A percentile compares a stretch with the other conserved stretches of the same genome.
phyloP scores from a whole-genome alignment of 495 filamentous ascomycete genomes.

The Neurospora intermedia region DNA sequence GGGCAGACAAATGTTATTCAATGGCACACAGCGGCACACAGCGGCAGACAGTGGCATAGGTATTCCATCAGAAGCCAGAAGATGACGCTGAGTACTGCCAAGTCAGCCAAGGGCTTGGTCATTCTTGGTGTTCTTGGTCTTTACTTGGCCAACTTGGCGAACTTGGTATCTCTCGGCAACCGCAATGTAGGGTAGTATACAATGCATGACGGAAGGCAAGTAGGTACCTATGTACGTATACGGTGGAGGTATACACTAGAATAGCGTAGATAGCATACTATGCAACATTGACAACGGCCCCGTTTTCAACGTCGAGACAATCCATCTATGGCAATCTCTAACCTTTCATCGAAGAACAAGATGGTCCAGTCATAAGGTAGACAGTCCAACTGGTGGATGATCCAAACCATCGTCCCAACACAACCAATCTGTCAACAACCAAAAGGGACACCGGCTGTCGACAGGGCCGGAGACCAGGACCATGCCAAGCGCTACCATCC shows the following conservation, averaged over 20 bases:
- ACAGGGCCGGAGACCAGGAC: neutral
- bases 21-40: neutral
- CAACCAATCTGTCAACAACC: neutral
- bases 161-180: neutral
- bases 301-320: neutral
- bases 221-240: neutral
- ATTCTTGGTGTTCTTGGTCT: neutral
- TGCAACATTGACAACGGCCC: neutral
- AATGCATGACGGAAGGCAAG: neutral
- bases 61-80: neutral
- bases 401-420: neutral
- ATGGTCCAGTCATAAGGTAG: neutral
- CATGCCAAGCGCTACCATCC: neutral
- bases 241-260: neutral
- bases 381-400: neutral
- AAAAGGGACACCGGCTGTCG: neutral
- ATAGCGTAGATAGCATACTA: neutral
- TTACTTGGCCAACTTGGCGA: neutral
- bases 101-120: neutral
- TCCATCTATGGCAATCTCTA: neutral
- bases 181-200: neutral
- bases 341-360: neutral
- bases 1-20: neutral
- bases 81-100: neutral
- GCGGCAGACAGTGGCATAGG: neutral